These are phyloP conservation scores for Rosa rugosa DNA, from an alignment of 306 rosid species.

Conservation along the genomic window DNA sequence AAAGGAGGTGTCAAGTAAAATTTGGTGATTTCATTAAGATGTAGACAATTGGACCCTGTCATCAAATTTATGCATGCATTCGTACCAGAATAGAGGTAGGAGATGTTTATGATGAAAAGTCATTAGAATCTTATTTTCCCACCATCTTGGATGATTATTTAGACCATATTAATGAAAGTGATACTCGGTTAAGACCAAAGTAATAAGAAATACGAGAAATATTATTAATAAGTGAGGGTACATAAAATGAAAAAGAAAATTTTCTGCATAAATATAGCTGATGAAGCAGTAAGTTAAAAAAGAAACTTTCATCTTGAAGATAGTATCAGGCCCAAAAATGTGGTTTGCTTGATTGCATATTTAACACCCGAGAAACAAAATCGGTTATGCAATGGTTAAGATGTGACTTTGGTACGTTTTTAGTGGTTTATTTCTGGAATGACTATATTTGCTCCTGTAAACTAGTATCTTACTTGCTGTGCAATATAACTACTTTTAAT, in stretches of 20 bases:
- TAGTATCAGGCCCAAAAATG: neutral
- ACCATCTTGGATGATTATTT: neutral
- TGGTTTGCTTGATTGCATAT: too few relatives aligned
- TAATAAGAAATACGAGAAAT: neutral
- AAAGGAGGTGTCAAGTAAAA: neutral
- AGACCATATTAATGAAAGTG: neutral
- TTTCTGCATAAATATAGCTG: neutral
- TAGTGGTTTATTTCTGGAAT: neutral
- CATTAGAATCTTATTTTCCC: neutral
- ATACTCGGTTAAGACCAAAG: neutral
- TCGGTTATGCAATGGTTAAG: too few relatives aligned
- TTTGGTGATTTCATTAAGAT: neutral
- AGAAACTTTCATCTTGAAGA: neutral
- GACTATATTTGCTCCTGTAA: neutral
- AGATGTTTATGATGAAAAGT: neutral
- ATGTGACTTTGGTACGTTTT: too few relatives aligned
- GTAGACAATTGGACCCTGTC: neutral
- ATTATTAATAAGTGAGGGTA: neutral
- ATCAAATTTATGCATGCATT: neutral
- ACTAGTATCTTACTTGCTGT: neutral
- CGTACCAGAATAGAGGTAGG: neutral
- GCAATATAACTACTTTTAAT: neutral
- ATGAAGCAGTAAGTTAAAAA: neutral
- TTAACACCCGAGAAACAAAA: too few relatives aligned
- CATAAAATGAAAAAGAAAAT: neutral